Conservation (phyloP, 371 early-diverging fungal species). For the Zychaea mexicana region DNA sequence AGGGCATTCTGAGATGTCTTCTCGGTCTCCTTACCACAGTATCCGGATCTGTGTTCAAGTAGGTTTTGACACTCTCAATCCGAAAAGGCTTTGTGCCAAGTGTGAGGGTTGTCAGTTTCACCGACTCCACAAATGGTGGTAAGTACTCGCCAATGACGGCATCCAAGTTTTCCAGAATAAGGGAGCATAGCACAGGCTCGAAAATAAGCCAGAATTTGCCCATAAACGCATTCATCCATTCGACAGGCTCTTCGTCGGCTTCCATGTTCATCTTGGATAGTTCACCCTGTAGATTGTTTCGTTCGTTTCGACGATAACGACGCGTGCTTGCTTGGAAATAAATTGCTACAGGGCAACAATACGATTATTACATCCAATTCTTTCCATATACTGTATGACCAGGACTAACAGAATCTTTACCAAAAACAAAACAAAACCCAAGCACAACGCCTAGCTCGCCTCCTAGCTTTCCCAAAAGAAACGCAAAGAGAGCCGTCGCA, state of each 20-base stretch:
- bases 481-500: slow-evolving; percentile 33
- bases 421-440: slow-evolving; percentile 43
- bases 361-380: neutral
- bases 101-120: slow-evolving; percentile 92
- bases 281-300: slow-evolving; percentile 74
- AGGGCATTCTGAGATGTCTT: neutral
- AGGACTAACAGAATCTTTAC: slow-evolving; percentile 33
- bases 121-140: slow-evolving; percentile 88
- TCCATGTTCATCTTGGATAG: slow-evolving; percentile 49
- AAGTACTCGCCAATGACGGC: slow-evolving; percentile 75
- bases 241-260: slow-evolving; percentile 78
- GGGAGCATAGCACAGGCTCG: slow-evolving; percentile 88
- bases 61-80: slow-evolving; percentile 84
- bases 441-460: slow-evolving; percentile 47
- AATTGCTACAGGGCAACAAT: slow-evolving; percentile 41
- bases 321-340: slow-evolving; percentile 69
- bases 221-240: slow-evolving; percentile 95
- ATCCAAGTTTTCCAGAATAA: slow-evolving; percentile 76
- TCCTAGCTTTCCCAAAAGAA: slow-evolving; percentile 34
- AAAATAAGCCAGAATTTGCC: slow-evolving; percentile 91
- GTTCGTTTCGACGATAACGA: slow-evolving; percentile 62
- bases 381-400: neutral
- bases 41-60: slow-evolving; percentile 77
- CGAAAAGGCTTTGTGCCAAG: slow-evolving; percentile 95
- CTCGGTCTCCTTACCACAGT: slow-evolving; percentile 61